Evolutionary conservation across 208 protist genomes (phyloP).

Genomic region (Trichomonas tenax): DNA sequence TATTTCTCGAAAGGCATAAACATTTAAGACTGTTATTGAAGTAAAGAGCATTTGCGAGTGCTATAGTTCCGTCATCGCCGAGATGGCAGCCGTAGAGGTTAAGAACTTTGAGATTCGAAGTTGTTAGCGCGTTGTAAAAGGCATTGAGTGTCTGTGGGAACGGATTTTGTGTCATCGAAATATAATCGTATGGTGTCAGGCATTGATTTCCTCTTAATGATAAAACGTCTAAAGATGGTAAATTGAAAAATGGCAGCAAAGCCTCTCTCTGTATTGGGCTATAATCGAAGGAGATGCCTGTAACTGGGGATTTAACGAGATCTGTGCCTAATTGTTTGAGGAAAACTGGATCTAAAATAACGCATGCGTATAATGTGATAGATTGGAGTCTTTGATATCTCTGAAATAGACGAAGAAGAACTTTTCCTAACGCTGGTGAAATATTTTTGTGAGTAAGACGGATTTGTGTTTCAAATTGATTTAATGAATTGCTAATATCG

Average conservation of each 20-base stretch:
- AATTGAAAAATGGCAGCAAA: background rate
- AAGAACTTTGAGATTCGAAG: slow-evolving; percentile 18
- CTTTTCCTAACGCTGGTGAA: background rate
- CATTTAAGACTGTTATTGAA: background rate
- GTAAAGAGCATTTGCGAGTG: slow-evolving; percentile 10
- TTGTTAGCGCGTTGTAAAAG: background rate
- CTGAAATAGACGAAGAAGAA: background rate
- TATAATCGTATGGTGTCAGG: background rate
- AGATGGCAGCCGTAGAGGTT: slow-evolving; percentile 23
- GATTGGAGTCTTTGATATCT: slow-evolving; percentile 1
- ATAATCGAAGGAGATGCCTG: background rate
- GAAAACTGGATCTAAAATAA: background rate
- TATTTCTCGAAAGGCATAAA: slow-evolving; percentile 18
- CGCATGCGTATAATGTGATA: background rate
- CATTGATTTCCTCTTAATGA: background rate
- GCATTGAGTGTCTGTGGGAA: background rate
- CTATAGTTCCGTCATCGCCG: slow-evolving; percentile 14
- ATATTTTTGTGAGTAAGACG: background rate
- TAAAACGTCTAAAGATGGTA: background rate
- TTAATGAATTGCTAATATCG: background rate
- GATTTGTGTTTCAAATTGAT: background rate
- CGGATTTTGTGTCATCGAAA: background rate
- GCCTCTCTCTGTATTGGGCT: background rate
- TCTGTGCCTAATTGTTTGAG: background rate
- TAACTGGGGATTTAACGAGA: background rate